Evolutionary conservation across 1,284 basidiomycete species (phyloP).

Genomic region (Microbotryum violaceum): DNA sequence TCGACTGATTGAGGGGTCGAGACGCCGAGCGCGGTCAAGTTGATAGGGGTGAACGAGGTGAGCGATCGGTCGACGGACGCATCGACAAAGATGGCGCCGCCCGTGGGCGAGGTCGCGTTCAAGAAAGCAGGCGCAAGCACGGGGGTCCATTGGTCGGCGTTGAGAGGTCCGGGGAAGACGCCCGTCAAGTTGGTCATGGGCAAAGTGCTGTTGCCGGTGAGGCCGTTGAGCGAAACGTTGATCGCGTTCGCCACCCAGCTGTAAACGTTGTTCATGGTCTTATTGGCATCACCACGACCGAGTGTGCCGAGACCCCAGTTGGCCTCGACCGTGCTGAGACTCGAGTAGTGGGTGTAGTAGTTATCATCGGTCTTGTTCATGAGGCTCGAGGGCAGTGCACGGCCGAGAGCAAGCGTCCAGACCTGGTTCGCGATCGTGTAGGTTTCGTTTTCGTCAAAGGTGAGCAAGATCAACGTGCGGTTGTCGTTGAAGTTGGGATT

Average conservation of each 20-base stretch:
- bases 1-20: conserved; percentile 24
- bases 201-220: conserved; percentile 27
- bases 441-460: conserved; percentile 53
- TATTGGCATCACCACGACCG: conserved; percentile 52
- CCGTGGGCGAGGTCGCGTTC: conserved; percentile 33
- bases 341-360: conserved; percentile 61
- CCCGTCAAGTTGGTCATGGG: conserved; percentile 41
- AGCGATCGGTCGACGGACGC: conserved; percentile 33
- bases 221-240: conserved; percentile 35
- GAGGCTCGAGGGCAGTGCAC: conserved; percentile 47
- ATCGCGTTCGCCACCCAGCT: conserved; percentile 46
- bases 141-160: conserved; percentile 33
- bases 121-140: conserved; percentile 35
- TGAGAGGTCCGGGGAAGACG: conserved; percentile 37
- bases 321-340: conserved; percentile 53
- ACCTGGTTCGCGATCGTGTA: conserved; percentile 44
- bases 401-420: conserved; percentile 50
- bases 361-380: conserved; percentile 49
- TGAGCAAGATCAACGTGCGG: conserved; percentile 52
- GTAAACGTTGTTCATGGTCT: conserved; percentile 49
- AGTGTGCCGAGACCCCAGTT: conserved; percentile 59
- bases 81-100: conserved; percentile 35
- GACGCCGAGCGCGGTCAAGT: conserved; percentile 32
- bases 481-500: conserved; percentile 49
- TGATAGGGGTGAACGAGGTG: conserved; percentile 24